Percentiles rank a stretch among this genome's conserved stretches.
Evolutionary conservation across 1,284 basidiomycete species (phyloP).

Genomic region (Termitomyces sp.): DNA sequence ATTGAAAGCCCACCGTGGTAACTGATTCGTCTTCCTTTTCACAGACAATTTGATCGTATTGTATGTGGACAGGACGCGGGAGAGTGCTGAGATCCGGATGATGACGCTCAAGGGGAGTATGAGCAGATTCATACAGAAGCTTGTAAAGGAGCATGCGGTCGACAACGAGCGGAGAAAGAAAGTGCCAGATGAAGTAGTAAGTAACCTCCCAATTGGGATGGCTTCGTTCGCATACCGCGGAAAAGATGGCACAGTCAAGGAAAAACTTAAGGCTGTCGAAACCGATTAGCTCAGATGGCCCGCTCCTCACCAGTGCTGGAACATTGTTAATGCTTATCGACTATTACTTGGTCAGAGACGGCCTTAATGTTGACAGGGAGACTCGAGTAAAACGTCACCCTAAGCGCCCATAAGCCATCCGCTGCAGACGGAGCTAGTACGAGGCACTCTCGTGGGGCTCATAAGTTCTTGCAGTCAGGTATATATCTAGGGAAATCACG

Average conservation of each 20-base stretch:
- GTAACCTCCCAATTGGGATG: neutral
- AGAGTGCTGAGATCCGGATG: conserved; percentile 7
- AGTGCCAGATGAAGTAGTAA: conserved; percentile 3
- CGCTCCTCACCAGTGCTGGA: neutral
- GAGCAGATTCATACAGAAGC: neutral
- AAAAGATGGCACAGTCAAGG: neutral
- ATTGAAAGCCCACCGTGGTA: neutral
- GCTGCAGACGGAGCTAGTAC: neutral
- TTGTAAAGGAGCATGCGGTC: conserved; percentile 8
- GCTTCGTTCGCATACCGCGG: conserved; percentile 4
- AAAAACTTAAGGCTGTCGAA: neutral
- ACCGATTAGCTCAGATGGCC: neutral
- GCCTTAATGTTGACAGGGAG: neutral
- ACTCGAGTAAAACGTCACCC: neutral
- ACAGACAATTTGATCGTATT: neutral
- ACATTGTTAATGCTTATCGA: neutral
- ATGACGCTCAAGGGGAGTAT: neutral
- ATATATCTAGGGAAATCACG: conserved; percentile 4
- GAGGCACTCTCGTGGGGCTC: neutral
- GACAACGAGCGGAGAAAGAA: conserved; percentile 1
- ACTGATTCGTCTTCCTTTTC: neutral
- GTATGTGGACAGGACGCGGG: neutral
- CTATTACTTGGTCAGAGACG: neutral
- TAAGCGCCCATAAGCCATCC: neutral
- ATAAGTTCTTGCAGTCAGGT: neutral